Evolutionary conservation across 345 rosid species (phyloP).

Genomic region (Triadica sebifera): DNA sequence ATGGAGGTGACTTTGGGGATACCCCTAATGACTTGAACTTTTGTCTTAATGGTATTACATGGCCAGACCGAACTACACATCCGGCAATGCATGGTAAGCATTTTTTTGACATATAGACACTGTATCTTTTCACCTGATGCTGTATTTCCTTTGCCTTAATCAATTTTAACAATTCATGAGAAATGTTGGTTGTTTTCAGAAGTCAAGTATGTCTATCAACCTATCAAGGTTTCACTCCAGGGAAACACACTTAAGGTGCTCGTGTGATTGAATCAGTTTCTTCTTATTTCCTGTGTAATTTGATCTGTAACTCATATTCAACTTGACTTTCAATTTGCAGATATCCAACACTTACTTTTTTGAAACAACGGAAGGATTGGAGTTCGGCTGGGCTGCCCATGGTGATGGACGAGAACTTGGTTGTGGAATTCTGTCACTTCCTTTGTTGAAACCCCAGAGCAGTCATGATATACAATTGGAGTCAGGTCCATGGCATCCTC

Average conservation of each 20-base stretch:
- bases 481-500: slow-evolving; percentile 81
- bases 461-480: slow-evolving; percentile 60
- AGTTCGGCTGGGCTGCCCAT: slow-evolving; percentile 65
- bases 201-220: slow-evolving; percentile 81
- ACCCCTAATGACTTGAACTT: slow-evolving; percentile 91
- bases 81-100: slow-evolving; percentile 81
- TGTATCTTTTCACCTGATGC: neutral
- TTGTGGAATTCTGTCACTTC: slow-evolving; percentile 64
- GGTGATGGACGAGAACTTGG: slow-evolving; percentile 77
- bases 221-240: slow-evolving; percentile 62
- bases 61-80: slow-evolving; percentile 98
- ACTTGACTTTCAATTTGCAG: slow-evolving; percentile 47
- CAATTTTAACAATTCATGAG: slow-evolving; percentile 23
- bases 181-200: slow-evolving; percentile 46
- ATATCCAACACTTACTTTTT: slow-evolving; percentile 64
- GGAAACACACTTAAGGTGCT: slow-evolving; percentile 60
- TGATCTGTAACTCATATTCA: slow-evolving; percentile 15
- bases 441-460: slow-evolving; percentile 65
- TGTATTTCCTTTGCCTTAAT: slow-evolving; percentile 4
- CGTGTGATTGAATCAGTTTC: slow-evolving; percentile 11
- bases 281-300: neutral
- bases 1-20: slow-evolving; percentile 99
- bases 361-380: slow-evolving; percentile 63
- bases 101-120: slow-evolving; percentile 13
- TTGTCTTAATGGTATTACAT: slow-evolving; percentile 80